Base-by-base conservation (phyloP, 768 basidiomycete species). In the Macrolepiota fuliginosa region DNA sequence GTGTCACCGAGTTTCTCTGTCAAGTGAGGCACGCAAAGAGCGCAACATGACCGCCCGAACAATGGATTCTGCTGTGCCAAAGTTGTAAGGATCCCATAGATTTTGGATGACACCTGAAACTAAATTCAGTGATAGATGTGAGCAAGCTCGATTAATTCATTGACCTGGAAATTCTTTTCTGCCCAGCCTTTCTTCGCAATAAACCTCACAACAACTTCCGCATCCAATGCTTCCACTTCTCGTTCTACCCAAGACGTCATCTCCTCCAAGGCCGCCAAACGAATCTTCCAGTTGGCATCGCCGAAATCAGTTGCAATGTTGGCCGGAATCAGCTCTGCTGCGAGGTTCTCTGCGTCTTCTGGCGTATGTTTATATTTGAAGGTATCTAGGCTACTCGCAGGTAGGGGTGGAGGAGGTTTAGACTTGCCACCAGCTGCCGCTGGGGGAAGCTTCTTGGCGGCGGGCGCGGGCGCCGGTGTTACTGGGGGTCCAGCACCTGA, bases 121-220 rank as follows among this genome's bases (percentile, higher is more conserved):
- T 46, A 35, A 63, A 47, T 9, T 58, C 45, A 61, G 39, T 50
- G 49, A 35, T 54, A 13, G 13, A 27, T 22, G 22, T 27, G 24
- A 62, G 49, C 60, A 22, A 54, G 37, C 39, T 19, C 17, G 47
- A n/a, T 45, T 54, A 12, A 29, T 24, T 32, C 5, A 68, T 74
- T 59, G 62, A 91, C 96, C 79, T 99, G 96, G 66, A 99, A 99
- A 69, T 98, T 99, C 80, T 97, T 98, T 77, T 99, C 97, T n/a
- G 81, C 84, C 95, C 94, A 98, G 2, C 96, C 94, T 65, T 92
- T 94, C 80, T 96, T 98, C 3, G 85, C 88, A 62, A 98, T 75
- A 65, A 91, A 88, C 25, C 96, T 83, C 19, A 98, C 85, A 39
- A 99, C 68, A 4, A 99, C 86, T 73, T 99, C 97, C 12, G 90